phyloP scores from a whole-genome alignment of 768 basidiomycete genomes.

The Boletus pseudopeckii region DNA sequence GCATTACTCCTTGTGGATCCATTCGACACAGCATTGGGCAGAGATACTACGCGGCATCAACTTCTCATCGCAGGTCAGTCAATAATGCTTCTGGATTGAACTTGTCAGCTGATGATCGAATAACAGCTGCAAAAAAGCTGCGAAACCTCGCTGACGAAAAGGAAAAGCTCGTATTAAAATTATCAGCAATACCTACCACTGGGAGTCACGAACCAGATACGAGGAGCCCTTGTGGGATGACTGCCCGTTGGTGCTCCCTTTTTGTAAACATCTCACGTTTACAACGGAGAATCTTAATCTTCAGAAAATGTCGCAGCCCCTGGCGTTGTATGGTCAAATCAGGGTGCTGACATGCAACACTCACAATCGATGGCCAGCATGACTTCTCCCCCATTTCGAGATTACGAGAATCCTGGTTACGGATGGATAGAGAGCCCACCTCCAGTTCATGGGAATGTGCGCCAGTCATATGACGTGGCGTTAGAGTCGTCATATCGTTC shows the following conservation, averaged over 20 bases:
- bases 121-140: slow-evolving; percentile 51
- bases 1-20: slow-evolving; percentile 25
- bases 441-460: background rate
- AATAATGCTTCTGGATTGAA: background rate
- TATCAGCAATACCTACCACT: slow-evolving; percentile 12
- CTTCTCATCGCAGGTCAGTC: slow-evolving; percentile 24
- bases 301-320: slow-evolving; percentile 7
- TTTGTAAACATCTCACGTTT: background rate
- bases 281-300: background rate
- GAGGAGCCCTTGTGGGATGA: background rate
- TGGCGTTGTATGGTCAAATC: slow-evolving; percentile 5
- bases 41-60: slow-evolving; percentile 30
- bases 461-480: slow-evolving; percentile 6
- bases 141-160: slow-evolving; percentile 25
- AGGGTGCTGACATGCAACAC: slow-evolving; percentile 2
- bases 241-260: slow-evolving; percentile 11
- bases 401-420: background rate
- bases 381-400: background rate
- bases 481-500: background rate
- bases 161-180: slow-evolving; percentile 11
- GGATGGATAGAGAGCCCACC: slow-evolving; percentile 7
- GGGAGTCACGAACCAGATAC: background rate
- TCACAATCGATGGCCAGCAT: slow-evolving; percentile 1
- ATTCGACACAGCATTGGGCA: slow-evolving; percentile 20
- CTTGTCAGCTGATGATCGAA: background rate